These are phyloP conservation scores for Mimosa pudica DNA, from an alignment of 306 rosid species.

Conservation along the genomic window DNA sequence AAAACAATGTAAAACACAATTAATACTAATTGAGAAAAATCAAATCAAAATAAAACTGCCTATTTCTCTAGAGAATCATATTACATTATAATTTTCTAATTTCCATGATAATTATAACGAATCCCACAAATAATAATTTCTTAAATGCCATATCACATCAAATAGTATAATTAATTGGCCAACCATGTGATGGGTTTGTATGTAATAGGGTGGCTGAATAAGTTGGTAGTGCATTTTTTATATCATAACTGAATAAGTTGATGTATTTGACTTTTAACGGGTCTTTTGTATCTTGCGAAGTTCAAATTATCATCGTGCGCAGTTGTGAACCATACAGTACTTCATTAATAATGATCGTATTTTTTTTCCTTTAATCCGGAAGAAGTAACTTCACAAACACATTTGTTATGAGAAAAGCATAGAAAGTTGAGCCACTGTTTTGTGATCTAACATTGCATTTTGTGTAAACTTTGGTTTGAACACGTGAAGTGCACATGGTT, in stretches of 20 bases:
- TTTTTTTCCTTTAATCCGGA: background rate
- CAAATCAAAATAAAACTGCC: too few relatives aligned
- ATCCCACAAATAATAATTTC: too few relatives aligned
- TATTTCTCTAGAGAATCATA: too few relatives aligned
- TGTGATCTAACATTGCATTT: background rate
- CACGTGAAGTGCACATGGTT: constrained; percentile 6
- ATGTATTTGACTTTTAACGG: background rate
- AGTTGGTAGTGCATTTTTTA: background rate
- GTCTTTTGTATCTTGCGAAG: background rate
- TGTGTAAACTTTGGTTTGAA: background rate
- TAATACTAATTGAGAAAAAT: too few relatives aligned
- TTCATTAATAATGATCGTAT: background rate
- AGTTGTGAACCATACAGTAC: background rate
- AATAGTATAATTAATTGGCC: background rate
- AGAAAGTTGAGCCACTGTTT: background rate
- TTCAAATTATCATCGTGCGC: background rate
- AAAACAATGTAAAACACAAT: too few relatives aligned
- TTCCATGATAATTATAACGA: too few relatives aligned
- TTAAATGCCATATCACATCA: too few relatives aligned
- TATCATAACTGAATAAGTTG: background rate
- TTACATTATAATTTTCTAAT: too few relatives aligned
- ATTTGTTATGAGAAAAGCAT: background rate
- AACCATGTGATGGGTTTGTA: background rate
- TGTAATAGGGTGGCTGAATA: background rate
- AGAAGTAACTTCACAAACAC: background rate